phyloP scores from a whole-genome alignment of 768 basidiomycete species.

The Russula sp. region DNA sequence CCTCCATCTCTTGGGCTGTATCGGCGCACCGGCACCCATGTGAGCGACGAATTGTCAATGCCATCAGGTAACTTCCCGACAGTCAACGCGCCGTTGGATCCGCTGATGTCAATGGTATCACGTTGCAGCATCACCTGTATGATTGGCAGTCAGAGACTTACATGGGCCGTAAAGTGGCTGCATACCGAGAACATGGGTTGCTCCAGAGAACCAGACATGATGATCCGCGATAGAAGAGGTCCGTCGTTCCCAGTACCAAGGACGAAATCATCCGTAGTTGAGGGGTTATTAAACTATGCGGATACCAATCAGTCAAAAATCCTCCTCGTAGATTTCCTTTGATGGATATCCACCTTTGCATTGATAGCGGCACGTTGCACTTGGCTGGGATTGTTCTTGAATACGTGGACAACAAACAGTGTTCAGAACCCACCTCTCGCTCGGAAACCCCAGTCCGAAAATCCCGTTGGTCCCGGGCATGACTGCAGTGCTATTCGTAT shows the following conservation, averaged over 20 bases:
- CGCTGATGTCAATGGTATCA: constrained; percentile 60
- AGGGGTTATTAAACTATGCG: constrained; percentile 11
- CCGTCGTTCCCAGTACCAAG: constrained; percentile 23
- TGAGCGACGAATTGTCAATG: constrained; percentile 43
- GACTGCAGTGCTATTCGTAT: constrained; percentile 57
- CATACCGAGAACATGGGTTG: constrained; percentile 38
- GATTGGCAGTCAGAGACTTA: not conserved
- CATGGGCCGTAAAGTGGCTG: not conserved
- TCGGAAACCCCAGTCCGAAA: constrained; percentile 67
- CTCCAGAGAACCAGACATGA: constrained; percentile 33
- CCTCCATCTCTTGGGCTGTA: constrained; percentile 50
- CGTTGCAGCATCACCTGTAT: constrained; percentile 47
- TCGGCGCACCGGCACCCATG: constrained; percentile 56
- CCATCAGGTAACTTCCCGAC: constrained; percentile 56
- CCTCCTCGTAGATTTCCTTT: too few species aligned
- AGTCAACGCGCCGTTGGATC: constrained; percentile 55
- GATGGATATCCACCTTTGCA: not conserved
- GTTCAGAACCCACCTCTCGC: constrained; percentile 13
- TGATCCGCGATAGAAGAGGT: constrained; percentile 31
- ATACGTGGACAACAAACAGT: not conserved
- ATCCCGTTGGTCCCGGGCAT: constrained; percentile 56
- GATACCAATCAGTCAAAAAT: not conserved
- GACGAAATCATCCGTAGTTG: constrained; percentile 15
- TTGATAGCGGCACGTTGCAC: constrained; percentile 12
- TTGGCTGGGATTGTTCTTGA: not conserved